Evolutionary conservation across 495 filamentous ascomycete species (phyloP), one percentile per base, ranked within the genome.

Genomic region (Daldinia childiae): DNA sequence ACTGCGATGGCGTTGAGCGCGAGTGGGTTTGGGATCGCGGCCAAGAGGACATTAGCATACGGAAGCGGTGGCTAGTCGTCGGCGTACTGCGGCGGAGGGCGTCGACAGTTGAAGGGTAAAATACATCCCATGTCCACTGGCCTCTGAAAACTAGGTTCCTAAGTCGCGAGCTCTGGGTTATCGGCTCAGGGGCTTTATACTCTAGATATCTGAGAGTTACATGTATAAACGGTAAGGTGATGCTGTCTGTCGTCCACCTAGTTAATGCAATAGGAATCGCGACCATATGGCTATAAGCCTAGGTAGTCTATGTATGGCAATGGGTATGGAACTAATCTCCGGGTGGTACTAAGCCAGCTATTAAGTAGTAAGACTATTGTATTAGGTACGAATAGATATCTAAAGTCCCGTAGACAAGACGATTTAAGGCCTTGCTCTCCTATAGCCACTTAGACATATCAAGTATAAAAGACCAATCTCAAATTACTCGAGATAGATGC

Each of bases 1-100:
- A 97, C 83, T 85, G 87, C 48, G 83, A 91, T 45, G 88, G 90
- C 9, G 77, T 79, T n/a, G 82, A 91, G 64, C 82, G 93, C 68
- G 83, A 83, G 36, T 97, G 93, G 93, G 79, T 74, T 69, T 76
- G 80, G 79, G 85, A 92, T 76, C 82, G 89, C 19, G 87, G 84
- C 1, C 66, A 66, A 6, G 94, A 96, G 79, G 88, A 92, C 57
- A 78, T 86, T 1, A 85, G 83, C 34, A 89, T 88, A 73, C 80
- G 90, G 78, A 92, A 89, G 77, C 85, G 87, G 62, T 97, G 94
- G 94, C 81, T 94, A 62, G 90, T 89, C n/a, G 77, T 95, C 74
- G 90, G 87, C 3, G 81, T 90, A 34, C 74, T 96, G 72, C 87
- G 82, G 75, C 79, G 75, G 15, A 34, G 19, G 29, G 11, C 8